Conservation (phyloP, 176 grass and related monocot genomes). For the Triticum timopheevii region DNA sequence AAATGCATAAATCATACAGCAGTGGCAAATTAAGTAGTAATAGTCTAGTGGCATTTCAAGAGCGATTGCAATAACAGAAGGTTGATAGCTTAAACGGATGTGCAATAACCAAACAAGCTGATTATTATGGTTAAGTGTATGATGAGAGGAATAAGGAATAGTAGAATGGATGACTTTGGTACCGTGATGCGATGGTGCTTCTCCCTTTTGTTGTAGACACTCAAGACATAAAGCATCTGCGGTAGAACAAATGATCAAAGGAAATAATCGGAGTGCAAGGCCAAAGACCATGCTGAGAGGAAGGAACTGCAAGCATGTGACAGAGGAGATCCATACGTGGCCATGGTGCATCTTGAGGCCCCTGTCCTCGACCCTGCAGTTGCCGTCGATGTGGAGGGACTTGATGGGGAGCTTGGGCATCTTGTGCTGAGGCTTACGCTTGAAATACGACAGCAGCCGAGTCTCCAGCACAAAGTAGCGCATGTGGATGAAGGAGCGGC, state of each 20-base stretch:
- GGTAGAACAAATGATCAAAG: conserved; percentile 1
- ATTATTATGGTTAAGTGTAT: not conserved
- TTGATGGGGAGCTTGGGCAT: conserved; percentile 82
- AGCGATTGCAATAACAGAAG: not conserved
- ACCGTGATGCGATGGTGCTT: conserved; percentile 86
- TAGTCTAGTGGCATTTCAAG: not conserved
- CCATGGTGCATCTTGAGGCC: conserved; percentile 92
- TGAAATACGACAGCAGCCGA: conserved; percentile 77
- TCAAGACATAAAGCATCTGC: conserved; percentile 91
- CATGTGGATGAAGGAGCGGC: conserved; percentile 81
- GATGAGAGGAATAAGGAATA: not conserved
- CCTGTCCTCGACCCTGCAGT: conserved; percentile 96
- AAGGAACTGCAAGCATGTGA: not conserved
- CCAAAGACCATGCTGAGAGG: not conserved
- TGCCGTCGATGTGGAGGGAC: conserved; percentile 82
- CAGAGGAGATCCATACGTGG: conserved; percentile 43
- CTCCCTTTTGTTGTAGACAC: conserved; percentile 97
- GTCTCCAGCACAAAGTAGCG: conserved; percentile 94
- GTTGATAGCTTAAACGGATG: not conserved
- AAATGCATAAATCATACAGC: conserved; percentile 6
- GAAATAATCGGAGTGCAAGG: not conserved
- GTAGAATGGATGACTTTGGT: not conserved
- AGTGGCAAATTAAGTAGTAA: not conserved
- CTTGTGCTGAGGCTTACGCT: conserved; percentile 89
- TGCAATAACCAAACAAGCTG: not conserved